Base-by-base conservation (phyloP, 225 moss, liverwort and hornwort species). In the Polytrichum formosum region DNA sequence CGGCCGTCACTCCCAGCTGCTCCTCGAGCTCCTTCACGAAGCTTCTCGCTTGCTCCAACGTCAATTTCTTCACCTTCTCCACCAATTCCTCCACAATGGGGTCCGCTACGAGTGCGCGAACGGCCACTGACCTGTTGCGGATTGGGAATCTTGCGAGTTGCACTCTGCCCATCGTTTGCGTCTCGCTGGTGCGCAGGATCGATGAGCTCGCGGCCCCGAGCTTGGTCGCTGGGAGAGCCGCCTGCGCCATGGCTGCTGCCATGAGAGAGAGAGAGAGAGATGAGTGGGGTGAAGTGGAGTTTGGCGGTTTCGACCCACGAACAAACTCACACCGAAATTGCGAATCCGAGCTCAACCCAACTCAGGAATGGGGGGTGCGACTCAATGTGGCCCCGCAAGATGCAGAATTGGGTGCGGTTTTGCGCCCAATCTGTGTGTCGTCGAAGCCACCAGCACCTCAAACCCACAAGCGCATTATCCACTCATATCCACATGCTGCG, bases 1-100 rank as follows among this genome's bases (percentile, higher is more conserved):
- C 67, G 2, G 91, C 88, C 0, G 83, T 88, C 20, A 95, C 83
- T 21, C 90, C 90, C 2, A 95, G 81, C 68, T 86, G 84, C 58
- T 80, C 83, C 55, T 85, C 80, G 75, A 93, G 73, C 58, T 74
- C 77, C 73, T 95, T 88, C 9, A 86, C 83, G 61, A 95, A 72
- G 6, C 65, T 4, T 74, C 90, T 81, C 55, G 93, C 91, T 1
- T 93, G 78, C 1, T 83, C 93, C n/a, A 95, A 72, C 0, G 84
- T 93, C 37, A 95, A 56, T 6, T 26, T 73, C 70, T 82, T 82
- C 33, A 93, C 88, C 0, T 66, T 60, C 35, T 77, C 80, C 72
- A 91, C 31, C 61, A 95, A 74, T 65, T 83, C 75, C 33, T 91
- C 91, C 22, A 85, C 64, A 13, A 46, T 46, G 1, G 46, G 46